Evolutionary conservation across 352 stramenopile genomes (phyloP), one percentile per base, ranked within the genome.

Genomic region (Globisporangium solare): DNA sequence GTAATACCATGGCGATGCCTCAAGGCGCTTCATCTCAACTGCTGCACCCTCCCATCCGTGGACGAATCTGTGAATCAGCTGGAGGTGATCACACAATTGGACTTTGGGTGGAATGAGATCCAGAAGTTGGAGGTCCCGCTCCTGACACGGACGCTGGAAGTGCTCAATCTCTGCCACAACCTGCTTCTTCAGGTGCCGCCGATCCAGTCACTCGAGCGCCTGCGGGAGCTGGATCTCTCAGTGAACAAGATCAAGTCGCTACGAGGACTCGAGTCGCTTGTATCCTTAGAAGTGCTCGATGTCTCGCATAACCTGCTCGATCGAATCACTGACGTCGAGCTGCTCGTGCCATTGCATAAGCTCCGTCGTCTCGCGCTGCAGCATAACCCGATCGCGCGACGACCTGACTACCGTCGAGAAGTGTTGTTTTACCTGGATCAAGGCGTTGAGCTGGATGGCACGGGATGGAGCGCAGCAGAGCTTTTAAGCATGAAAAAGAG

Each of bases 71-170:
- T 90, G 17, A 88, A 89, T 52, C 45, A 71, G 24, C 54, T 93
- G 17, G 49, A 63, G 40, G 65, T 49, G 0, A 54, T 88, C 20
- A 63, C 64, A 27, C 73, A 70, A 0, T 56, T 90, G 18, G 77
- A 93, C 55, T 62, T 93, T 22, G 76, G 80, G 10, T 91, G 81
- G 80, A 93, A 93, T 56, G 58, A 74, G 22, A 90, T 93, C 31
- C 40, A 71, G 1, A 48, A 11, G 7, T 74, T 91, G 13, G 60
- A 78, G 11, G 49, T 50, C 22, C 42, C 60, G 6, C 31, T 86
- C 3, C 48, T 51, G 6, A 74, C 62, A 1, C 31, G 32, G 18
- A 74, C 72, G 17, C 61, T 93, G 2, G 48, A 85, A 57, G 67
- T 68, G 27, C 56, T 89, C 0, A 81, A 74, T 53, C 57, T 94